Conservation (phyloP, 2,329 filamentous ascomycete genomes). For the Fusarium concolor region DNA sequence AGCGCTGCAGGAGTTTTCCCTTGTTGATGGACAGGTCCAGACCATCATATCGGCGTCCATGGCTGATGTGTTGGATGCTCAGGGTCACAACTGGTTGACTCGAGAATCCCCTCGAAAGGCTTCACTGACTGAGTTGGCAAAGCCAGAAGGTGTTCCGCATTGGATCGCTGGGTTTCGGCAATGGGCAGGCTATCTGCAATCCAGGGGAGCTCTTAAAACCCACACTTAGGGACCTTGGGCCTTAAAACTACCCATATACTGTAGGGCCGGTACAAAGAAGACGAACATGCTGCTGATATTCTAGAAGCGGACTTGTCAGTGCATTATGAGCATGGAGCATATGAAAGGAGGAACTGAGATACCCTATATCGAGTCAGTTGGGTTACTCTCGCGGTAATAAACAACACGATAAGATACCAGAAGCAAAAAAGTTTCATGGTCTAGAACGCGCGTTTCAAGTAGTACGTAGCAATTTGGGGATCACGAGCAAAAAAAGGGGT, state of each 20-base stretch:
- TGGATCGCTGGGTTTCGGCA: constrained; percentile 40
- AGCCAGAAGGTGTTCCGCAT: constrained; percentile 35
- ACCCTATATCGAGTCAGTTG: constrained; percentile 24
- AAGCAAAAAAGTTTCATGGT: constrained; percentile 13
- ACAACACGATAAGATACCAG: neutral
- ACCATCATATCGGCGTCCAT: constrained; percentile 37
- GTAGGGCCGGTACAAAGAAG: neutral
- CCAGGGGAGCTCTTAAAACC: constrained; percentile 3
- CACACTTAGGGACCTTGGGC: too few relatives aligned
- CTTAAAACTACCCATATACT: too few relatives aligned
- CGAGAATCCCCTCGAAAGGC: constrained; percentile 35
- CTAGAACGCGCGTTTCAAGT: constrained; percentile 31
- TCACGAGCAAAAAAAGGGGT: constrained; percentile 36
- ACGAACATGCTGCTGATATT: neutral
- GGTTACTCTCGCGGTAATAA: neutral
- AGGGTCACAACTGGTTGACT: constrained; percentile 38
- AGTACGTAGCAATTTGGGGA: constrained; percentile 6
- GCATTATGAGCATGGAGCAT: neutral
- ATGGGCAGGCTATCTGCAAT: constrained; percentile 36
- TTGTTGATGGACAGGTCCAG: constrained; percentile 35
- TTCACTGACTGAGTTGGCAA: constrained; percentile 35
- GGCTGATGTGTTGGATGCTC: constrained; percentile 35
- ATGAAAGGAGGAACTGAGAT: constrained; percentile 23
- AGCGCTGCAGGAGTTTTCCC: constrained; percentile 34
- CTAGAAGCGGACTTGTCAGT: neutral